These are phyloP conservation scores for Aspergillus brasiliensis DNA, from an alignment of 2,329 filamentous ascomycete genomes.

Conservation along the genomic window DNA sequence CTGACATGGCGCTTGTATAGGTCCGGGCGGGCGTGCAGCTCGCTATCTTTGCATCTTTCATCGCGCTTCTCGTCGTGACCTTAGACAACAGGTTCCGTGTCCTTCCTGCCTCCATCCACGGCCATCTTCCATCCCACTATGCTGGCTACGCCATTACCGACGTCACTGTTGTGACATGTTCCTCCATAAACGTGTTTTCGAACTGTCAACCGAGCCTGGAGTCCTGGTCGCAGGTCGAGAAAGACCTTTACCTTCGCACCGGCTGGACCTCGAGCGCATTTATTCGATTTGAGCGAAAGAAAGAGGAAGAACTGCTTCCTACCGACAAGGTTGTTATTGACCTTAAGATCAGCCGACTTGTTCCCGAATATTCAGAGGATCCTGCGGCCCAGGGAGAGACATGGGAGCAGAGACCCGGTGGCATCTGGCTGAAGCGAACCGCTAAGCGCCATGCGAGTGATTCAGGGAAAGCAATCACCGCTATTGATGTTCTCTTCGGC, in stretches of 20 bases:
- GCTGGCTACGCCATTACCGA: conserved; percentile 84
- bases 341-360: conserved; percentile 70
- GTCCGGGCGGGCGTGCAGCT: conserved; percentile 74
- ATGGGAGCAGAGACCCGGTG: conserved; percentile 78
- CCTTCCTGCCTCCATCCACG: conserved; percentile 81
- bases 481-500: conserved; percentile 83
- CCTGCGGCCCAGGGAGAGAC: conserved; percentile 59
- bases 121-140: conserved; percentile 82
- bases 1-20: conserved; percentile 32
- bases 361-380: conserved; percentile 63
- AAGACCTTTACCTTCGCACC: conserved; percentile 79
- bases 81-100: conserved; percentile 88
- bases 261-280: conserved; percentile 77
- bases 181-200: conserved; percentile 71
- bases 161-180: conserved; percentile 76
- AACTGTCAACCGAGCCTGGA: conserved; percentile 67
- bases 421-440: conserved; percentile 80
- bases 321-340: conserved; percentile 80
- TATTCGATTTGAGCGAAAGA: conserved; percentile 78
- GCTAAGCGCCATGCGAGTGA: conserved; percentile 73
- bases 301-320: conserved; percentile 75
- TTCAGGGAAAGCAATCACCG: conserved; percentile 72
- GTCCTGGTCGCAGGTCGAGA: conserved; percentile 82
- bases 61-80: conserved; percentile 73
- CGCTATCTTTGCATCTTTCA: conserved; percentile 63